Evolutionary conservation across 2,329 filamentous ascomycete species (phyloP).

Genomic region (Xylariaceae sp.): DNA sequence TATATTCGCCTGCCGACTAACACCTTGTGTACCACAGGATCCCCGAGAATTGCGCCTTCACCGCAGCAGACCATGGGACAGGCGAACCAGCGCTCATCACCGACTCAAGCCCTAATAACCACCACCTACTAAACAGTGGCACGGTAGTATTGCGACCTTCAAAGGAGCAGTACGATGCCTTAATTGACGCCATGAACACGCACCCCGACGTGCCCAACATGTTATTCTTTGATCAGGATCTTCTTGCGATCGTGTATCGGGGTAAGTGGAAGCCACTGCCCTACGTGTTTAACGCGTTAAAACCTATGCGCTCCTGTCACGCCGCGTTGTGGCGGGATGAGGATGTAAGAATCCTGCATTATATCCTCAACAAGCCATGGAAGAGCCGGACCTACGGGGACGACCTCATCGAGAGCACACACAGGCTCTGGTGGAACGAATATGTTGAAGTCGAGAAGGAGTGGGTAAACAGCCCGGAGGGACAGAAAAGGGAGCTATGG

Average conservation of each 20-base stretch:
- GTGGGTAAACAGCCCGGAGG: constrained; percentile 28
- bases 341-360: constrained; percentile 30
- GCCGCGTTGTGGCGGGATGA: constrained; percentile 27
- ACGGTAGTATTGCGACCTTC: constrained; percentile 34
- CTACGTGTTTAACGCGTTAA: constrained; percentile 32
- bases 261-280: constrained; percentile 31
- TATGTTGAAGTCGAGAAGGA: constrained; percentile 29
- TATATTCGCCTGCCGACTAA: neutral
- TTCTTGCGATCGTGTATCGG: constrained; percentile 31
- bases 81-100: constrained; percentile 29
- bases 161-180: constrained; percentile 26
- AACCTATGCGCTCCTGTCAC: constrained; percentile 33
- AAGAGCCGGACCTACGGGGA: constrained; percentile 27
- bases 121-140: constrained; percentile 37
- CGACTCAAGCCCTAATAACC: constrained; percentile 28
- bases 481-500: constrained; percentile 30
- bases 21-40: constrained; percentile 19
- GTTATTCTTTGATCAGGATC: constrained; percentile 33
- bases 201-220: constrained; percentile 32
- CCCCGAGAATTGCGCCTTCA: constrained; percentile 33
- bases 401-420: constrained; percentile 30
- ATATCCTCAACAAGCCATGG: constrained; percentile 34
- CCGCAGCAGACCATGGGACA: constrained; percentile 30
- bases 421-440: constrained; percentile 35
- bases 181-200: constrained; percentile 34